Evolutionary conservation across 2,329 filamentous ascomycete species (phyloP), one percentile per base, ranked within the genome.

Genomic region (Fusarium sororula): DNA sequence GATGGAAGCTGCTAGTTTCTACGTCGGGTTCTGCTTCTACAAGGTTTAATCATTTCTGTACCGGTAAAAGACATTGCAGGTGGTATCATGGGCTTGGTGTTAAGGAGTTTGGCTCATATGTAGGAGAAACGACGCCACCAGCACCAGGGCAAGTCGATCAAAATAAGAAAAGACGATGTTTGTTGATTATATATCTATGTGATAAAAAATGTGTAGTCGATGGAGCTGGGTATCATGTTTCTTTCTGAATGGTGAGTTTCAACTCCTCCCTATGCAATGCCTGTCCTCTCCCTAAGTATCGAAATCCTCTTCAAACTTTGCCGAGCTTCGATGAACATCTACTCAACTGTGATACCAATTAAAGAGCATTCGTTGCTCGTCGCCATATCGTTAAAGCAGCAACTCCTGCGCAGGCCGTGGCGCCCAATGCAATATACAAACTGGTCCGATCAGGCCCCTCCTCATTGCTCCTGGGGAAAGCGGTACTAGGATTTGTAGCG

Each of bases 1-100:
- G 85, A 93, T 97, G 89, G 95, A 98, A 82, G 96, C 96, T 50
- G 94, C 93, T 17, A 91, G 89, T 77, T 97, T 98, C 80, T 98
- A 98, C 80, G 90, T 97, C 78, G 95, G 94, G 4, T 98, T 98
- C 80, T 98, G 95, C 84, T 98, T 98, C 83, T 97, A 98, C 84
- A 98, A 98, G 86, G 94, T 97, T 51, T 96, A 62, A 17, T 30
- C 26, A 12, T 51, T 39, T 57, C 13, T 58, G 47, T 30, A 53
- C n/a, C 32, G 30, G 17, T 39, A 35, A 15, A 58, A 24, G 37
- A n/a, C 37, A 35, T 18, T 32, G 26, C n/a, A 55, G 51, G 20
- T 15, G 41, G 57, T n/a, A 39, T 54, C 15, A 30, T 69, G 41
- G 58, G 66, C 22, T 64, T 37, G 66, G 66, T 42, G 67, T 37